Conservation (phyloP, 108 stramenopile genomes). For the Schizochytrium sp. region DNA sequence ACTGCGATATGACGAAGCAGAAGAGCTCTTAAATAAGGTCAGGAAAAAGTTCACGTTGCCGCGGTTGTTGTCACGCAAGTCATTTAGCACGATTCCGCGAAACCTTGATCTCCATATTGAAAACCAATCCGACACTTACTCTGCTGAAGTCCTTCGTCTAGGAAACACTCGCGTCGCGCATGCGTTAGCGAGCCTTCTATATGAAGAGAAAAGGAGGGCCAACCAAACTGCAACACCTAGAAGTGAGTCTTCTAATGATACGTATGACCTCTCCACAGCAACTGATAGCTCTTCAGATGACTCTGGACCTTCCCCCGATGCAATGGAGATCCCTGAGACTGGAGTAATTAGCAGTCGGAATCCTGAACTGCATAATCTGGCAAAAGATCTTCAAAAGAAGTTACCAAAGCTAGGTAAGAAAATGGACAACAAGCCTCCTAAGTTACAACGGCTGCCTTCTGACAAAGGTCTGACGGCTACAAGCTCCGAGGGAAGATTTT, state of each 20-base stretch:
- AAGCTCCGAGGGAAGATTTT: neutral
- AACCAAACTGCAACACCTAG: too few species aligned
- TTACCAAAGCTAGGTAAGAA: too few species aligned
- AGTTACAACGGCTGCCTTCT: neutral
- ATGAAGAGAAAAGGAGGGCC: too few species aligned
- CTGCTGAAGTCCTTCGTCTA: neutral
- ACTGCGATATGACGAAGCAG: neutral
- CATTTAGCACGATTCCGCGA: neutral
- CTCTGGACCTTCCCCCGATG: too few species aligned
- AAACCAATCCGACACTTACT: neutral
- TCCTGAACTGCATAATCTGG: too few species aligned
- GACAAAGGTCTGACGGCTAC: neutral
- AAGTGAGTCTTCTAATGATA: too few species aligned
- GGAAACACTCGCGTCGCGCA: constrained; percentile 22
- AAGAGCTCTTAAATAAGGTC: neutral
- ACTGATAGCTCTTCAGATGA: too few species aligned
- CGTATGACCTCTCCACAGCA: too few species aligned
- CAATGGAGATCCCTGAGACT: too few species aligned
- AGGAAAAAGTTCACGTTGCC: neutral
- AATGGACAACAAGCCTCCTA: neutral
- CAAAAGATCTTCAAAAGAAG: too few species aligned
- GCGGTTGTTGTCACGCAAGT: neutral
- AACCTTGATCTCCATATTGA: neutral
- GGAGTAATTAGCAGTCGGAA: too few species aligned
- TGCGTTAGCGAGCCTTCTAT: neutral